These are phyloP conservation scores for Kodamaea plutei DNA, from an alignment of 1,139 yeast genomes.

Conservation along the genomic window DNA sequence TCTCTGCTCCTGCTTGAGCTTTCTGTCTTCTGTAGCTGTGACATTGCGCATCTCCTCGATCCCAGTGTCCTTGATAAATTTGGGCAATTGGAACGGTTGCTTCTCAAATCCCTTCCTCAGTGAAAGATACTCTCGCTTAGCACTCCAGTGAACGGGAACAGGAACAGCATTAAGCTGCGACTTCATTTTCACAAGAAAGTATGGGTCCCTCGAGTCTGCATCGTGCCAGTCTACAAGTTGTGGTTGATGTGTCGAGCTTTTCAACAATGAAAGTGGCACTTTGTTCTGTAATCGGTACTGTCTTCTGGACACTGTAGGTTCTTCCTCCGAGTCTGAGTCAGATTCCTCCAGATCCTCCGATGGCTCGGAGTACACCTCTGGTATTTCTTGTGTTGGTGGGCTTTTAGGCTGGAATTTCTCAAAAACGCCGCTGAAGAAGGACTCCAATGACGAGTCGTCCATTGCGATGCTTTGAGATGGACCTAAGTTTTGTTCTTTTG, in stretches of 20 bases:
- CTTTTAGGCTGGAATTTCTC: slow-evolving; percentile 32
- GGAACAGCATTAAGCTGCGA: slow-evolving; percentile 63
- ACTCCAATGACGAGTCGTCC: background rate
- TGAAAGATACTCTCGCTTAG: slow-evolving; percentile 74
- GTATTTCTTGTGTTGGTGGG: slow-evolving; percentile 19
- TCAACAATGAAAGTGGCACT: slow-evolving; percentile 66
- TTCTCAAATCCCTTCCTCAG: slow-evolving; percentile 68
- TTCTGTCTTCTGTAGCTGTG: slow-evolving; percentile 34
- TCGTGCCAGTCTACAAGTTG: slow-evolving; percentile 85
- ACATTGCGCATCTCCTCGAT: slow-evolving; percentile 78
- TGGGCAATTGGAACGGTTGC: slow-evolving; percentile 73
- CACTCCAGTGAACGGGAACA: slow-evolving; percentile 84
- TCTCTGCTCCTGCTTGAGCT: slow-evolving; percentile 71
- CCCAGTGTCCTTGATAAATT: slow-evolving; percentile 77
- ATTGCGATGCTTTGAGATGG: background rate
- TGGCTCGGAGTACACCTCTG: background rate
- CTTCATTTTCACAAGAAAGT: slow-evolving; percentile 60
- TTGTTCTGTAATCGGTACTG: slow-evolving; percentile 50
- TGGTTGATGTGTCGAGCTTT: slow-evolving; percentile 57
- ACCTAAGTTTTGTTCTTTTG: background rate
- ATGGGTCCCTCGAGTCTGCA: slow-evolving; percentile 80
- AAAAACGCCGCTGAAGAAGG: slow-evolving; percentile 24
- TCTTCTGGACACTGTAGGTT: slow-evolving; percentile 25
- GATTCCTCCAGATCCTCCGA: slow-evolving; percentile 7
- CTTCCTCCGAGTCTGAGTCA: slow-evolving; percentile 11